Percentiles rank a stretch among this genome's conserved stretches.
These are phyloP conservation scores for Dillenia suffruticosa DNA, from an alignment of 164 flowering plant species.

Conservation along the genomic window DNA sequence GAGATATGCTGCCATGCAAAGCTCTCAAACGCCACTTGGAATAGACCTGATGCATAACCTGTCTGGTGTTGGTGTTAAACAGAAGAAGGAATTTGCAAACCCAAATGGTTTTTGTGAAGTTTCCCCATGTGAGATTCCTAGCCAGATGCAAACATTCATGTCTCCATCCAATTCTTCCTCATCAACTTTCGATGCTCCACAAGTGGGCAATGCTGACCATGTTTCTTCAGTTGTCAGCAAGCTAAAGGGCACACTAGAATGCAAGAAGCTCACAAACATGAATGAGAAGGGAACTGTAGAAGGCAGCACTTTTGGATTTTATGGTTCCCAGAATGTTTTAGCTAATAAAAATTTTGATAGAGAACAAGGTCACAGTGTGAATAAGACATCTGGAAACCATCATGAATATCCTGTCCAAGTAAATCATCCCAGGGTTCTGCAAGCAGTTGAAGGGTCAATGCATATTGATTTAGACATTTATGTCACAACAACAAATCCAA, in stretches of 20 bases:
- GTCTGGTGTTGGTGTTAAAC: conserved; percentile 22
- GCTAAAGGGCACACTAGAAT: conserved; percentile 72
- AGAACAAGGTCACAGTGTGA: conserved; percentile 17
- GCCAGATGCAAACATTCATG: conserved; percentile 39
- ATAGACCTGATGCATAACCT: conserved; percentile 35
- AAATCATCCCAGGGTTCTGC: conserved; percentile 20
- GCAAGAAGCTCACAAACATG: conserved; percentile 45
- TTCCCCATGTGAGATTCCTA: conserved; percentile 32
- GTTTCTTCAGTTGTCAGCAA: conserved; percentile 77
- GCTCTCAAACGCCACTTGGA: conserved; percentile 32
- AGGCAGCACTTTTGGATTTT: conserved; percentile 31
- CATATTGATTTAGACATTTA: conserved; percentile 39
- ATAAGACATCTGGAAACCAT: conserved; percentile 20
- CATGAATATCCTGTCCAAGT: conserved; percentile 31
- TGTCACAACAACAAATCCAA: conserved; percentile 32
- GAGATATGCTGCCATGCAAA: conserved; percentile 73
- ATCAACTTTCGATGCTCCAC: conserved; percentile 38
- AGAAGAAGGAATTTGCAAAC: conserved; percentile 32
- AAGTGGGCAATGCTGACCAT: conserved; percentile 36
- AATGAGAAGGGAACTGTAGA: conserved; percentile 35
- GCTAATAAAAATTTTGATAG: conserved; percentile 21
- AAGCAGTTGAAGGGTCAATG: conserved; percentile 29
- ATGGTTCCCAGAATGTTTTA: conserved; percentile 27
- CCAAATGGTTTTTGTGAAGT: conserved; percentile 29
- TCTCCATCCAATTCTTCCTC: conserved; percentile 63